Base-by-base conservation (phyloP, 2,329 filamentous ascomycete genomes). In the Penicillium corylophilum region DNA sequence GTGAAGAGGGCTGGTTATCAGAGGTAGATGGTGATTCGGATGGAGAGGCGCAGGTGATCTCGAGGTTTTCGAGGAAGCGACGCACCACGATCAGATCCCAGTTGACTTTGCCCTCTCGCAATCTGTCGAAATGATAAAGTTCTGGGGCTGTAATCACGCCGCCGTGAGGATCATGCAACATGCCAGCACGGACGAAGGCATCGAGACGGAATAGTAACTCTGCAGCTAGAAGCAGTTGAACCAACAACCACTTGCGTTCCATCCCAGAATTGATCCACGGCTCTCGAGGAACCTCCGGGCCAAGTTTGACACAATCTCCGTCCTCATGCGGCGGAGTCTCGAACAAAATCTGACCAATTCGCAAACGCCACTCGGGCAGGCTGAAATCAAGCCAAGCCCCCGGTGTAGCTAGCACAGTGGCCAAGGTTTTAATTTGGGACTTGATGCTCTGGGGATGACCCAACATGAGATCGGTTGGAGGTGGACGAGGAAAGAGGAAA, bases 41-140 rank as follows among this genome's bases (percentile, higher is more conserved):
- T 38, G 58, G 45, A 15, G 50, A 44, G 9, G 36, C 44, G 46
- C 64, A 69, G 26, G 56, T 59, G 15, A 79, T 71, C 16, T 70
- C 62, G n/a, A 82, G 67, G 44, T 77, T 81, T 39, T 81, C 76
- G 28, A 82, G 65, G 45, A 82, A 82, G 2, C 77, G 72, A 20
- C 78, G 74, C 6, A 77, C 78, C 16, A 80, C 70, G 2, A 83
- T 71, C 22, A 84, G 64, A 64, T 82, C 80, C 81, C 81, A 83
- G 46, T 81, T 75, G 4, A 79, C 70, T 58, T 83, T 82, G 5
- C 71, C 68, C n/a, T 73, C 77, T 49, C 77, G 75, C 39, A 78
- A 61, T 20, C 70, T 70, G 42, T 76, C 71, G 46, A 81, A 78
- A 6, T 73, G 68, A 18, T 71, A 64, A 13, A 79, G 67, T 44